Conservation (phyloP, 2,329 filamentous ascomycete genomes). For the Talaromyces sp. region DNA sequence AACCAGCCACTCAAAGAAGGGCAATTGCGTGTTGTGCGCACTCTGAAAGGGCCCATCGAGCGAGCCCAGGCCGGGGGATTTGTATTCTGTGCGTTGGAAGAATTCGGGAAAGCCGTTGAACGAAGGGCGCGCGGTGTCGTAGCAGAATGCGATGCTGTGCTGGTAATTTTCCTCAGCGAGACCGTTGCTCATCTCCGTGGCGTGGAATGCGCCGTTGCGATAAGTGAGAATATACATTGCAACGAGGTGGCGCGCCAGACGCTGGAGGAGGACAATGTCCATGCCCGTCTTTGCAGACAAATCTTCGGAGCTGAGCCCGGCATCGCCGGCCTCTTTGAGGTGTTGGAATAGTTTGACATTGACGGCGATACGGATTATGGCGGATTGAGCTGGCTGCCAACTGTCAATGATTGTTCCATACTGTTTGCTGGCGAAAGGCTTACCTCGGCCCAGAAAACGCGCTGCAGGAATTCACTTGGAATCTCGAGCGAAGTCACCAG, state of each 20-base stretch:
- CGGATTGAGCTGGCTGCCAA: slow-evolving; percentile 29
- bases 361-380: slow-evolving; percentile 36
- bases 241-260: slow-evolving; percentile 35
- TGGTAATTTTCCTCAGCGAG: slow-evolving; percentile 36
- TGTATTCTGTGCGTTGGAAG: slow-evolving; percentile 31
- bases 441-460: slow-evolving; percentile 42
- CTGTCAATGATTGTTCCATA: neutral
- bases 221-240: slow-evolving; percentile 35
- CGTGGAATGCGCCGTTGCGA: slow-evolving; percentile 24
- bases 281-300: slow-evolving; percentile 31
- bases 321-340: slow-evolving; percentile 26
- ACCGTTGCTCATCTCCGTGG: slow-evolving; percentile 31
- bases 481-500: slow-evolving; percentile 36
- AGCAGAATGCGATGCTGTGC: slow-evolving; percentile 37
- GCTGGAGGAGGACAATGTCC: slow-evolving; percentile 25
- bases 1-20: slow-evolving; percentile 39
- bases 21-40: slow-evolving; percentile 34
- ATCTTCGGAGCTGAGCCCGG: slow-evolving; percentile 24
- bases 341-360: slow-evolving; percentile 36
- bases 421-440: neutral
- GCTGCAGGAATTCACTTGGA: slow-evolving; percentile 35
- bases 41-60: slow-evolving; percentile 37
- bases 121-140: slow-evolving; percentile 34
- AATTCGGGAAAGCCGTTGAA: slow-evolving; percentile 35
- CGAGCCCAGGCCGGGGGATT: slow-evolving; percentile 23